Conservation (phyloP, 495 filamentous ascomycete species). For the Hyaloscypha finlandica region DNA sequence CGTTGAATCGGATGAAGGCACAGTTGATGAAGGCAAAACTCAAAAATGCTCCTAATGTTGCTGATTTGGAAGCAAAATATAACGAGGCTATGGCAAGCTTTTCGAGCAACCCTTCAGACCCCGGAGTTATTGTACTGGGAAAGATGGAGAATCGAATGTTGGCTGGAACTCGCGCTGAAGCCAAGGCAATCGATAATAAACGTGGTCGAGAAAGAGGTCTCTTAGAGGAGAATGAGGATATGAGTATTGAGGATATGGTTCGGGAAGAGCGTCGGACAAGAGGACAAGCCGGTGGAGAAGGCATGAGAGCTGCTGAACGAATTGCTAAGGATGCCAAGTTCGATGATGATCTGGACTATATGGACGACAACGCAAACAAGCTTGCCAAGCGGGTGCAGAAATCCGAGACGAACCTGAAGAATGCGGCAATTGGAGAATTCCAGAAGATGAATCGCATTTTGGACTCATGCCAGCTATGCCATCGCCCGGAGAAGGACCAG, state of each 20-base stretch:
- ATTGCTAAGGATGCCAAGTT: constrained; percentile 94
- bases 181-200: constrained; percentile 72
- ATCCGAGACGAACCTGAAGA: constrained; percentile 86
- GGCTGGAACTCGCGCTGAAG: constrained; percentile 74
- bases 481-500: constrained; percentile 83
- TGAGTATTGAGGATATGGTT: constrained; percentile 96
- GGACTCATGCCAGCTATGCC: constrained; percentile 86
- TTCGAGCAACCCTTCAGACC: constrained; percentile 55
- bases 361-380: constrained; percentile 94
- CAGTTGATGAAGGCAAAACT: constrained; percentile 94
- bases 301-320: constrained; percentile 78
- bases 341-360: constrained; percentile 90
- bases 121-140: constrained; percentile 75
- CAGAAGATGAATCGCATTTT: constrained; percentile 88
- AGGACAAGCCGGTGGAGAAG: constrained; percentile 78
- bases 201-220: constrained; percentile 77
- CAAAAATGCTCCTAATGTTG: constrained; percentile 68
- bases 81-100: constrained; percentile 64
- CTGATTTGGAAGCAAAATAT: constrained; percentile 82
- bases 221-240: constrained; percentile 90
- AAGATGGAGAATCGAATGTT: constrained; percentile 89
- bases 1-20: constrained; percentile 86
- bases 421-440: constrained; percentile 83
- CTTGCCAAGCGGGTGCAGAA: constrained; percentile 88
- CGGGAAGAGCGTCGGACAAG: constrained; percentile 84